These are phyloP conservation scores for Helichrysum umbraculigerum DNA, from an alignment of 129 eudicot genomes.

Conservation along the genomic window DNA sequence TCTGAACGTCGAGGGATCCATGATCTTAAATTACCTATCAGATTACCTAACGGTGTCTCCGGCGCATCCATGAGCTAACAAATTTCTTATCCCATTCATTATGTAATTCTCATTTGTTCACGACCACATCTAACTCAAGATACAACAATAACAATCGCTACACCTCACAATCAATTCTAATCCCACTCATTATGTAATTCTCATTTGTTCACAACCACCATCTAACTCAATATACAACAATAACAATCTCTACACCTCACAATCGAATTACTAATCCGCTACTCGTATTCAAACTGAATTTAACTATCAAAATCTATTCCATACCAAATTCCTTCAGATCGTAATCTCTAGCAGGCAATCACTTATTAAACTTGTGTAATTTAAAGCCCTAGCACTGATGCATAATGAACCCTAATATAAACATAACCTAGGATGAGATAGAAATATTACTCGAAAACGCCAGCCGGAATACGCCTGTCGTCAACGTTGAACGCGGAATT, in stretches of 20 bases:
- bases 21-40: constrained; percentile 56
- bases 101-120: constrained; percentile 59
- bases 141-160: neutral
- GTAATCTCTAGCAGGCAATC: constrained; percentile 3
- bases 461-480: neutral
- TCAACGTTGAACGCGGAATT: neutral
- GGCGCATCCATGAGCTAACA: constrained; percentile 59
- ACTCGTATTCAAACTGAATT: constrained; percentile 7
- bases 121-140: constrained; percentile 36
- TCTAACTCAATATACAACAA: neutral
- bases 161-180: neutral
- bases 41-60: constrained; percentile 52
- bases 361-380: neutral
- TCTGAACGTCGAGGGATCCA: constrained; percentile 75
- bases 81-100: constrained; percentile 55
- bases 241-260: neutral
- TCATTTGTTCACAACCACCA: neutral
- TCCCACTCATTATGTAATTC: neutral
- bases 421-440: neutral
- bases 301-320: constrained; percentile 1
- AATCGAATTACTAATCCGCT: neutral
- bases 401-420: neutral
- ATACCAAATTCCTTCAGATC: neutral
- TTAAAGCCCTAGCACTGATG: neutral
- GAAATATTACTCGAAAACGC: neutral